Evolutionary conservation across 441 rosid genomes (phyloP).

Genomic region (Populus hybrid): DNA sequence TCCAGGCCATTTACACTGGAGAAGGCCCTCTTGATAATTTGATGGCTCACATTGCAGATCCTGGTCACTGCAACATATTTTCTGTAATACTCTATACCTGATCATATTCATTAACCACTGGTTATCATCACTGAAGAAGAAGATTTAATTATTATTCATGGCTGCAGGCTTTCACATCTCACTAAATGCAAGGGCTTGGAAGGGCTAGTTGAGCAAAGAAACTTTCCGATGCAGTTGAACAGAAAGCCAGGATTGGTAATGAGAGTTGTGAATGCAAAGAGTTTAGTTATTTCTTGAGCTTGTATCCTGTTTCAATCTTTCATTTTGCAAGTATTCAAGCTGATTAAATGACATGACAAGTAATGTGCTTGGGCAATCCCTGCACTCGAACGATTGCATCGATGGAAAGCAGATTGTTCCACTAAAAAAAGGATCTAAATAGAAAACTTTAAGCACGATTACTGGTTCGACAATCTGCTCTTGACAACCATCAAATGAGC

Average conservation of each 20-base stretch:
- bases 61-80: constrained; percentile 88
- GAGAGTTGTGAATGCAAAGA: not conserved
- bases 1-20: constrained; percentile 77
- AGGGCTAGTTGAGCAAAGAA: not conserved
- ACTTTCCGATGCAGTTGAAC: not conserved
- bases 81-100: constrained; percentile 40
- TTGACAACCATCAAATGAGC: not conserved
- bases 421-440: not conserved
- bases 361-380: not conserved
- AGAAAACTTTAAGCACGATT: too few relatives aligned
- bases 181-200: constrained; percentile 20
- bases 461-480: too few relatives aligned
- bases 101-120: not conserved
- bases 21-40: constrained; percentile 72
- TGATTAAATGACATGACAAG: not conserved
- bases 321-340: not conserved
- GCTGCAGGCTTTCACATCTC: constrained; percentile 66
- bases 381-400: not conserved
- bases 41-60: constrained; percentile 82
- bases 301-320: not conserved
- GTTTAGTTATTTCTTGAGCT: not conserved
- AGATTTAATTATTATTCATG: not conserved
- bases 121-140: not conserved
- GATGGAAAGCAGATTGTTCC: not conserved
- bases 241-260: not conserved